Conservation (phyloP, 805 yeast species). For the Scheffersomyces coipomensis region DNA sequence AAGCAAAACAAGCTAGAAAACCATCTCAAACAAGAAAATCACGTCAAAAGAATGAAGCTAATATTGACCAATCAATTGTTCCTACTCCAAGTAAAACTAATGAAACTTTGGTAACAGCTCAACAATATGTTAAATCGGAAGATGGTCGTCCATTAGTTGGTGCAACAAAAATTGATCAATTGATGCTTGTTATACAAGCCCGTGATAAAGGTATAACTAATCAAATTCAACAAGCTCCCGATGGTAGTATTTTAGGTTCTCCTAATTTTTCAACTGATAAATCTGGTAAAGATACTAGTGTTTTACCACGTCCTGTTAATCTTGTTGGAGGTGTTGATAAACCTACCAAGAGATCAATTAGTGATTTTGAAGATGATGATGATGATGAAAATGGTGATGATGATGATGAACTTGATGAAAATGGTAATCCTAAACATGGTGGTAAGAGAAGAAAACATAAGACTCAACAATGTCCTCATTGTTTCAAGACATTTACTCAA, state of each 20-base stretch:
- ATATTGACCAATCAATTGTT: slow-evolving; percentile 1
- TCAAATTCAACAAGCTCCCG: slow-evolving; percentile 60
- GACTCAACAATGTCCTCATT: slow-evolving; percentile 70
- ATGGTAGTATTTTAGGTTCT: slow-evolving; percentile 63
- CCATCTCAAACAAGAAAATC: slow-evolving; percentile 1
- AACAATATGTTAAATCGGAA: slow-evolving; percentile 47
- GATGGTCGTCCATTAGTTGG: slow-evolving; percentile 75
- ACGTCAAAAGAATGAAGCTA: not conserved
- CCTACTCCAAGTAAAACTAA: slow-evolving; percentile 1
- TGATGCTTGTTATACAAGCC: slow-evolving; percentile 90
- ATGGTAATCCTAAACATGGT: slow-evolving; percentile 15
- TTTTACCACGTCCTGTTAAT: slow-evolving; percentile 56
- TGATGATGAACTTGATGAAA: slow-evolving; percentile 16
- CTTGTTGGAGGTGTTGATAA: slow-evolving; percentile 81
- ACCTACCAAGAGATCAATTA: slow-evolving; percentile 32
- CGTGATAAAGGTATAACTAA: slow-evolving; percentile 73
- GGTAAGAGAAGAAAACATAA: slow-evolving; percentile 32
- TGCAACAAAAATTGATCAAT: slow-evolving; percentile 85
- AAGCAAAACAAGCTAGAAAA: slow-evolving; percentile 14
- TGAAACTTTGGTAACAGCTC: slow-evolving; percentile 39
- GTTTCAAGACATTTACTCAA: slow-evolving; percentile 80
- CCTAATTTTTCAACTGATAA: slow-evolving; percentile 11
- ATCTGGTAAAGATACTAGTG: slow-evolving; percentile 23
- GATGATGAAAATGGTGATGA: slow-evolving; percentile 16
- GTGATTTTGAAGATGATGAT: slow-evolving; percentile 7